Evolutionary conservation across 1,284 basidiomycete genomes (phyloP).

Genomic region (Malassezia obtusa): DNA sequence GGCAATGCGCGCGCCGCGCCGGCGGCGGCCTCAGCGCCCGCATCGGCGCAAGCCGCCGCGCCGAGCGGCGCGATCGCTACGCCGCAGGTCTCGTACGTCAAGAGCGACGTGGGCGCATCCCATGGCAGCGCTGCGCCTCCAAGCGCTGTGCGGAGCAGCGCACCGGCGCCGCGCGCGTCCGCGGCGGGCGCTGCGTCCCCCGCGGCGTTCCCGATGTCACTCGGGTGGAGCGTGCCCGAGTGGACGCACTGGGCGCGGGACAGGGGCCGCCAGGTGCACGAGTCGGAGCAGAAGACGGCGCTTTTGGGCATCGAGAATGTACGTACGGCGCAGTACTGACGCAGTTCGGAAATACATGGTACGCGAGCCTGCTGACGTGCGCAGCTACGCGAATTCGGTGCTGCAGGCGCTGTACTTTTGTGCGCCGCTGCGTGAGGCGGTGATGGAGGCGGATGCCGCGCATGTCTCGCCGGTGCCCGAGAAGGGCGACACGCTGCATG

Average conservation of each 20-base stretch:
- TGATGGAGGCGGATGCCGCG: conserved; percentile 47
- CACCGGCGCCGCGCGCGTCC: no score
- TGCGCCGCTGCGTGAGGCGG: conserved; percentile 65
- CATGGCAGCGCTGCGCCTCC: no score
- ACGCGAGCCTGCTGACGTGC: not conserved
- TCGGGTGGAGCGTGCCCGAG: not conserved
- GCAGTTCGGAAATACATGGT: conserved; percentile 44
- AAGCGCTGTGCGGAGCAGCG: no score
- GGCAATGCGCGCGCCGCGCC: not conserved
- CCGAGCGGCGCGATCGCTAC: no score
- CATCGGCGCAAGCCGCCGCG: no score
- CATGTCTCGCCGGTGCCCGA: conserved; percentile 1
- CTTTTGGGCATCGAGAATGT: conserved; percentile 12
- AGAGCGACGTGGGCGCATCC: no score
- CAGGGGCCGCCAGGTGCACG: not conserved
- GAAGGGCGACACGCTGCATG: not conserved
- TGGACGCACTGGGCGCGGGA: conserved; percentile 5
- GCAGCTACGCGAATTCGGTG: conserved; percentile 85
- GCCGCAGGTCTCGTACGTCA: no score
- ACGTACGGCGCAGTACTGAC: not conserved
- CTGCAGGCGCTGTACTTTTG: conserved; percentile 89
- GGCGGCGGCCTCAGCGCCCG: no score
- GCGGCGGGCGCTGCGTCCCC: not conserved
- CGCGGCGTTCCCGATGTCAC: not conserved
- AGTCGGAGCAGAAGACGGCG: not conserved